Evolutionary conservation across 139 green algal genomes (phyloP), one percentile per base, ranked within the genome.

Genomic region (Gonium pectorale): DNA sequence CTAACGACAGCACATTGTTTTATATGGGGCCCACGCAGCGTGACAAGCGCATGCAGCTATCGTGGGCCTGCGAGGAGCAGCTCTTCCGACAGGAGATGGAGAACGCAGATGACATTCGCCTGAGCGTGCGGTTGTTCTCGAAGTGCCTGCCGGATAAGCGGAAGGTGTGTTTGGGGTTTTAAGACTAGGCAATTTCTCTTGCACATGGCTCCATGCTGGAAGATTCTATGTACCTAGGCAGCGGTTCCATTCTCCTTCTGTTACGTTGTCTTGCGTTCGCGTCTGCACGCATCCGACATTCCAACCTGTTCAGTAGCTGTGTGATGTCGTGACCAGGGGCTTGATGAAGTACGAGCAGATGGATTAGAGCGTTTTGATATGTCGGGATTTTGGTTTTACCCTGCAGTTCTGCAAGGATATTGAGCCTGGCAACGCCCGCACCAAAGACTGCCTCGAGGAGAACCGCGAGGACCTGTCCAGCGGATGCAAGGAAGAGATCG

Each of bases 61-160:
- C 80, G 0, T 93, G 86, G 89, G 89, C 94, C 15, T 98, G 95
- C 85, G 86, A 93, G 59, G 90, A 94, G 84, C 91, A 96, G 81
- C 90, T 98, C 15, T 95, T 97, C 82, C 85, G 92, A 5, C 92
- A 95, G 86, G 93, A 98, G 85, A 88, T 95, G 38, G 92, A 98
- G 74, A 94, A 95, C 33, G 91, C 94, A 4, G 93, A 94, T 35
- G 95, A 98, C 64, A 86, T 97, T 3, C 90, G 95, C 0, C 91
- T 98, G 5, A 92, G 89, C 46, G 70, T 94, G 2, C 80, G 71
- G 0, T 84, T 98, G 4, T 90, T 91, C 70, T 81, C 83, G 5
- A 90, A 90, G 41, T 98, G 95, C 88, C 75, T 93, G 67, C 68
- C 79, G n/a, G 90, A 92, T 64, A 91, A 88, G 71, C 77, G 78